Evolutionary conservation across 2,329 filamentous ascomycete genomes (phyloP).

Genomic region (Scytalidium lignicola): DNA sequence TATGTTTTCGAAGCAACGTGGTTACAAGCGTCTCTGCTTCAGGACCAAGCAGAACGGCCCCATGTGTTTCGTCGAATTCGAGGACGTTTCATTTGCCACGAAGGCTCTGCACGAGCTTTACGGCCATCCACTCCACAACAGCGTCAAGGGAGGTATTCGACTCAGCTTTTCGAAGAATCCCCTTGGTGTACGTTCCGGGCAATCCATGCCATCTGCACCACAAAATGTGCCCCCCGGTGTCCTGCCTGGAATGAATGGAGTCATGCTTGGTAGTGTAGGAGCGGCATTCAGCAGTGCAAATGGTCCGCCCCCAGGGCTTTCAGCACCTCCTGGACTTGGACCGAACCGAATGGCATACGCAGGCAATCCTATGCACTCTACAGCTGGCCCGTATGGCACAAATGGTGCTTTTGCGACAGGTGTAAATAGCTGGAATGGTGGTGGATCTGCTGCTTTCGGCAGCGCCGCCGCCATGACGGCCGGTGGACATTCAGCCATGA

Average conservation of each 20-base stretch:
- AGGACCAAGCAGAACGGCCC: constrained; percentile 91
- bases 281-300: constrained; percentile 36
- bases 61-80: constrained; percentile 99
- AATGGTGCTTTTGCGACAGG: constrained; percentile 18
- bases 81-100: constrained; percentile 86
- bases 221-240: constrained; percentile 35
- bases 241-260: constrained; percentile 53
- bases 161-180: constrained; percentile 98
- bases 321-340: constrained; percentile 67
- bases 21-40: constrained; percentile 94
- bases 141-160: constrained; percentile 88
- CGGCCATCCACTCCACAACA: constrained; percentile 81
- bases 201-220: constrained; percentile 38
- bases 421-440: constrained; percentile 24
- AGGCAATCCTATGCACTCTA: constrained; percentile 16
- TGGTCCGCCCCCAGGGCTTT: constrained; percentile 74
- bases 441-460: constrained; percentile 18
- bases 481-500: constrained; percentile 22
- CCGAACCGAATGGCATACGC: constrained; percentile 24
- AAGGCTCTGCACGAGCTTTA: constrained; percentile 88
- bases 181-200: constrained; percentile 79
- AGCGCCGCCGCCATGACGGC: constrained; percentile 26
- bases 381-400: constrained; percentile 17
- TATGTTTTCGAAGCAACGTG: constrained; percentile 86
- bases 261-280: constrained; percentile 38